phyloP scores from a whole-genome alignment of 73 alveolate genomes.

The Paramecium biaurelia region DNA sequence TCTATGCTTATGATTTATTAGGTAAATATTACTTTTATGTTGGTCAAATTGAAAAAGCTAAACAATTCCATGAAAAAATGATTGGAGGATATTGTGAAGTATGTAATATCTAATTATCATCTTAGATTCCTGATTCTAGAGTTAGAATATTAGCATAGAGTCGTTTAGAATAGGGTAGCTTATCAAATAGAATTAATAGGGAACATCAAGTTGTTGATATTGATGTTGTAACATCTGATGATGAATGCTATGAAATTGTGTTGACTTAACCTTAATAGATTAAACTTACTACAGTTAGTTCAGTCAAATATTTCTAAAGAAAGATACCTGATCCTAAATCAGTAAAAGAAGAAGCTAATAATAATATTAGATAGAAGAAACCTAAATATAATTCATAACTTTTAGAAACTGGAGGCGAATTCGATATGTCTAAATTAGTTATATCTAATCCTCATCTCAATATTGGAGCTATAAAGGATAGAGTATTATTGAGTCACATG shows the following conservation, averaged over 20 bases:
- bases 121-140: not conserved
- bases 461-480: slow-evolving; percentile 31
- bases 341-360: slow-evolving; percentile 25
- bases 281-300: not conserved
- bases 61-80: slow-evolving; percentile 18
- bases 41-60: slow-evolving; percentile 26
- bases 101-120: not conserved
- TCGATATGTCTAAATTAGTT: not conserved
- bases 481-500: slow-evolving; percentile 18
- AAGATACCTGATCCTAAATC: slow-evolving; percentile 4
- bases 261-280: not conserved
- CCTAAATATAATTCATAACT: not conserved
- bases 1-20: slow-evolving; percentile 19
- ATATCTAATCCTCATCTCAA: slow-evolving; percentile 45
- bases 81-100: slow-evolving; percentile 28
- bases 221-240: slow-evolving; percentile 48
- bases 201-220: not conserved
- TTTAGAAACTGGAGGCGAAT: not conserved
- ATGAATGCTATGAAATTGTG: slow-evolving; percentile 42
- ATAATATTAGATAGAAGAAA: not conserved
- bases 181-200: not conserved
- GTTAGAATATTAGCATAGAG: slow-evolving; percentile 9
- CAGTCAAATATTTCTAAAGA: not conserved
- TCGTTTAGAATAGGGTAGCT: slow-evolving; percentile 25
- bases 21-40: slow-evolving; percentile 30